These are phyloP conservation scores for Mycotypha africana DNA, from an alignment of 371 early-diverging fungal species.

Conservation along the genomic window DNA sequence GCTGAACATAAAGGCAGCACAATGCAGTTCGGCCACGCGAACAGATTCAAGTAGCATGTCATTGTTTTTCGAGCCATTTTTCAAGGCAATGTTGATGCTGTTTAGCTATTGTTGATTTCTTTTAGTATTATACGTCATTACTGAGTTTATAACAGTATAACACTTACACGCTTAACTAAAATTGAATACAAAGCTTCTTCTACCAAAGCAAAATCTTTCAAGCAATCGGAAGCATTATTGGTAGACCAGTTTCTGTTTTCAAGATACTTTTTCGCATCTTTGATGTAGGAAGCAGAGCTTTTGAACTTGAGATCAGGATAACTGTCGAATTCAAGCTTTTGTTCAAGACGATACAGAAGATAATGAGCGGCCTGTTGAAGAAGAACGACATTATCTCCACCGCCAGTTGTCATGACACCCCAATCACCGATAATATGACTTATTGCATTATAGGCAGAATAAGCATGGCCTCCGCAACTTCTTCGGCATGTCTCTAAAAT, in stretches of 20 bases:
- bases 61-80: constrained; percentile 14
- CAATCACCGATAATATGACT: constrained; percentile 57
- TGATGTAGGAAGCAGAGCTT: constrained; percentile 28
- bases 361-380: constrained; percentile 54
- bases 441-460: constrained; percentile 65
- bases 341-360: constrained; percentile 18
- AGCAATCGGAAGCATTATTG: constrained; percentile 13
- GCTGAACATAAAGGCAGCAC: constrained; percentile 28
- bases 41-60: constrained; percentile 32
- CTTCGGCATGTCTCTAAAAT: constrained; percentile 55
- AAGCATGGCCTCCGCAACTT: constrained; percentile 58
- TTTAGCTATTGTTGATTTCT: not conserved
- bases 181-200: constrained; percentile 28
- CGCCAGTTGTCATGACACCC: constrained; percentile 70
- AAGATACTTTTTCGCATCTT: constrained; percentile 26
- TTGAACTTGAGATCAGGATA: constrained; percentile 30
- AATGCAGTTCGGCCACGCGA: constrained; percentile 31
- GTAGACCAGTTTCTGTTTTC: constrained; percentile 18
- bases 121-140: too few relatives aligned
- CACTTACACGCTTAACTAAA: constrained; percentile 32
- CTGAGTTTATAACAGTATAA: too few relatives aligned
- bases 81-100: constrained; percentile 16
- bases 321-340: constrained; percentile 17
- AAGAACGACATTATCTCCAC: constrained; percentile 66
- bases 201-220: constrained; percentile 21